Evolutionary conservation across 164 flowering plant species (phyloP).

Genomic region (Annona squamosa): DNA sequence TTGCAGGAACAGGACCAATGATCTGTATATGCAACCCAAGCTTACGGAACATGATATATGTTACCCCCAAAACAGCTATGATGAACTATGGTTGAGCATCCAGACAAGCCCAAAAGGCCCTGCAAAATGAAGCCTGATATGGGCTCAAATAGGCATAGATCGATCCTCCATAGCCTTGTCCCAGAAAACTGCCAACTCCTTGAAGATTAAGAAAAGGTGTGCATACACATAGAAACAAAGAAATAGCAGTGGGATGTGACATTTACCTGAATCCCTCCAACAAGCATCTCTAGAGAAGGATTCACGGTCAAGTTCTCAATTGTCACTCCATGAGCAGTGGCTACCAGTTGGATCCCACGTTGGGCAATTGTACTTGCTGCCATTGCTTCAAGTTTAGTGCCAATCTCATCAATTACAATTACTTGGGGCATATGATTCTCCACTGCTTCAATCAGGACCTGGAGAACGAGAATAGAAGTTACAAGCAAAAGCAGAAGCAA

Average conservation of each 20-base stretch:
- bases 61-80: not conserved
- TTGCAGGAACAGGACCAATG: not conserved
- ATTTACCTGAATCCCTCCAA: constrained; percentile 85
- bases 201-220: too few species aligned
- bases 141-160: not conserved
- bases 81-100: too few species aligned
- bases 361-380: constrained; percentile 98
- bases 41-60: not conserved
- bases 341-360: constrained; percentile 95
- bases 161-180: not conserved
- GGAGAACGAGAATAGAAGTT: constrained; percentile 6
- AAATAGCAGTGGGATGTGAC: too few species aligned
- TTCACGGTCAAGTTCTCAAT: constrained; percentile 83
- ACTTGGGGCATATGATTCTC: constrained; percentile 99
- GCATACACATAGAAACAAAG: too few species aligned
- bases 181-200: too few species aligned
- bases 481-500: not conserved
- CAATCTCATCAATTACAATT: constrained; percentile 94
- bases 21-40: not conserved
- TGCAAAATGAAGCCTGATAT: not conserved
- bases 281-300: constrained; percentile 91
- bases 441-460: constrained; percentile 95
- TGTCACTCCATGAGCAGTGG: constrained; percentile 95
- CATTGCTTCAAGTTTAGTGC: constrained; percentile 95
- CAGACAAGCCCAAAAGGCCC: not conserved